Evolutionary conservation across 805 yeast genomes (phyloP).

Genomic region (Kodamaea hsintzibuensis): DNA sequence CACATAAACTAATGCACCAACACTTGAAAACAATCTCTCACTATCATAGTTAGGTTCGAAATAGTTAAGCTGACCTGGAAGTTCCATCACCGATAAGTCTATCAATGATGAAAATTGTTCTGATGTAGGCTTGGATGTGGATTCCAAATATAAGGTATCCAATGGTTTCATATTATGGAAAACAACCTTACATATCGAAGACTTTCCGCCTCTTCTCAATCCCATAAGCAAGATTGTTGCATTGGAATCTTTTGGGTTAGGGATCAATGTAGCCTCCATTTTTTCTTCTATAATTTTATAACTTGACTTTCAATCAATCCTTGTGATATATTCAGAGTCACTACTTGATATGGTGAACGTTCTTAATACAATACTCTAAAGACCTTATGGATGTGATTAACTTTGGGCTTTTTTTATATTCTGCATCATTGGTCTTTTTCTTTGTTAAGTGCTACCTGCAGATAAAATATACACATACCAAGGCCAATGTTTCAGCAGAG

Average conservation of each 20-base stretch:
- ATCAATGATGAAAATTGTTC: conserved; percentile 83
- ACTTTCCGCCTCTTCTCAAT: conserved; percentile 85
- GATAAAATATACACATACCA: background rate
- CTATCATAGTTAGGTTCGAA: conserved; percentile 85
- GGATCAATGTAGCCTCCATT: conserved; percentile 21
- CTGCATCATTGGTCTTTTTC: background rate
- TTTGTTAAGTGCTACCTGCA: background rate
- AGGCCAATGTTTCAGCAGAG: background rate
- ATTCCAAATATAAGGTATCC: conserved; percentile 86
- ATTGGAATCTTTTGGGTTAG: conserved; percentile 51
- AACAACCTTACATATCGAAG: conserved; percentile 93
- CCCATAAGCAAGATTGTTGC: conserved; percentile 92
- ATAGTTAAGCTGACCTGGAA: conserved; percentile 91
- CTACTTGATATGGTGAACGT: background rate
- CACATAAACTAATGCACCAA: conserved; percentile 91
- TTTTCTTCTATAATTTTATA: background rate
- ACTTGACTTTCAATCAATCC: background rate
- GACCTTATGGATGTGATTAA: background rate
- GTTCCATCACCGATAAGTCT: conserved; percentile 85
- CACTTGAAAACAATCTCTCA: conserved; percentile 71
- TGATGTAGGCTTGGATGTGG: conserved; percentile 84
- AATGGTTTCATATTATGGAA: conserved; percentile 96
- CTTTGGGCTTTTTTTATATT: background rate
- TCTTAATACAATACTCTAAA: background rate
- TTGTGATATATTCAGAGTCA: background rate